Base-by-base conservation (phyloP, 495 filamentous ascomycete species). In the Podospora pseudoanserina region DNA sequence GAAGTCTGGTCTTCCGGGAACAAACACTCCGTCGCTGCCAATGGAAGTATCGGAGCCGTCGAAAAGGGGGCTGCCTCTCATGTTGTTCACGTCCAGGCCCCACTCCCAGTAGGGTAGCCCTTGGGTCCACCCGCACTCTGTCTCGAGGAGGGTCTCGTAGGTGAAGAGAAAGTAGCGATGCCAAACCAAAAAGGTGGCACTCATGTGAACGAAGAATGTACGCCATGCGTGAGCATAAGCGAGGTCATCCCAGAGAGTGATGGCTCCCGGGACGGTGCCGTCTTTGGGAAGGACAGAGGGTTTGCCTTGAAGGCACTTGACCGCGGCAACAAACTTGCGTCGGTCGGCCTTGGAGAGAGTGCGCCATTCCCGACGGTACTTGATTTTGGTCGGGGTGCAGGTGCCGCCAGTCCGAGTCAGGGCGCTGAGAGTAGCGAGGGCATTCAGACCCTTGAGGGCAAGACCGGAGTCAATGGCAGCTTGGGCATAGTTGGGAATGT, bases 91-190 rank as follows among this genome's bases (percentile, higher is more conserved):
- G 57, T 83, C 82, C n/a, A 82, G 79, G 13, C 81, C 75, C 86
- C 87, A 90, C 72, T 91, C 83, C 88, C 87, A 90, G 79, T 89
- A 90, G 11, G 75, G 75, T 20, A 79, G 75, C 44, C 67, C 72
- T 66, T 44, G 68, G 2, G 77, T 85, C 74, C 91, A 93, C 57
- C 88, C 89, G 75, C 91, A 93, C 70, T 91, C 88, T n/a, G 88
- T 81, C 39, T 49, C 39, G 56, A 93, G 81, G 4, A 86, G 84
- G 69, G 86, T 77, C 75, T 92, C 91, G 70, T 87, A 91, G 7
- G 80, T 74, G 73, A 79, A 85, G 62, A 86, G 82, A 75, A 86
- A 92, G 71, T 90, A 87, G 3, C 91, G 83, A 71, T 93, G 90
- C 88, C 89, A 93, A 7, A 86, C 79, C 28, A 92, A 78, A 74